Percentiles rank a stretch among this genome's conserved stretches.
Evolutionary conservation across 805 yeast species (phyloP).

Genomic region (Pichia paraexigua): DNA sequence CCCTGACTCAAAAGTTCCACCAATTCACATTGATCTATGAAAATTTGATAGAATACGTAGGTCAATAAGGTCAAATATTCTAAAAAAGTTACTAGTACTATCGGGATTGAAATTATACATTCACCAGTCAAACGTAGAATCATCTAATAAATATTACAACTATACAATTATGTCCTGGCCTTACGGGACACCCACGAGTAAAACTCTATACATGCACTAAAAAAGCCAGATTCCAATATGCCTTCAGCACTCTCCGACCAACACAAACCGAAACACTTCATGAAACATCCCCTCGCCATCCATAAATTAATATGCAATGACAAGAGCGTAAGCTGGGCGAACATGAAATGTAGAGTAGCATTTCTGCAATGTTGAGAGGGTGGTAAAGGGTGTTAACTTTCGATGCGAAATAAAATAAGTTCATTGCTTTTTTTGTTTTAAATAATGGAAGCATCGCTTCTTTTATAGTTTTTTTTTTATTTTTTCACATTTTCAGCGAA

Average conservation of each 20-base stretch:
- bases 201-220: background rate
- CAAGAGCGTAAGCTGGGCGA: background rate
- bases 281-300: background rate
- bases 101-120: no score
- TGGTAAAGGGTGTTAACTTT: constrained; percentile 12
- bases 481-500: background rate
- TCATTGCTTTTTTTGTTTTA: no score
- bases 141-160: background rate
- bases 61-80: no score
- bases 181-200: constrained; percentile 10
- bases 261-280: background rate
- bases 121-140: no score
- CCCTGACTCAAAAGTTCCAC: no score
- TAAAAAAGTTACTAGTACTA: no score
- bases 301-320: constrained; percentile 13
- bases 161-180: constrained; percentile 4
- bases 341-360: background rate
- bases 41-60: no score
- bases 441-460: no score
- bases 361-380: background rate
- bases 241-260: constrained; percentile 1
- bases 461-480: background rate
- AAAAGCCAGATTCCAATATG: constrained; percentile 1
- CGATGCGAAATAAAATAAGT: constrained; percentile 9
- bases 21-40: no score